Conservation (phyloP, 441 rosid genomes). For the Aleurites moluccanus region DNA sequence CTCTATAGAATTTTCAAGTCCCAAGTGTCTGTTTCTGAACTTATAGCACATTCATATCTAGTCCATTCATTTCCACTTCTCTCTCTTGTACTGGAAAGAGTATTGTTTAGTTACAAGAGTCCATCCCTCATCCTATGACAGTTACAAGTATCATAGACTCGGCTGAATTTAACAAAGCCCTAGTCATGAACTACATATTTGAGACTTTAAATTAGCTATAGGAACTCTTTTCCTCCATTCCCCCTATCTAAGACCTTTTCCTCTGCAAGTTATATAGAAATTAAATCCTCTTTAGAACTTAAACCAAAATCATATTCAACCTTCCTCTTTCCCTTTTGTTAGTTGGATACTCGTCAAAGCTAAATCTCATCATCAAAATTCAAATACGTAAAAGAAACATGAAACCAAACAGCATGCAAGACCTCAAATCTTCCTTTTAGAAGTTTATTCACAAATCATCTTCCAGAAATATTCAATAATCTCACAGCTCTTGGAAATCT, state of each 20-base stretch:
- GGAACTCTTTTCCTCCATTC: neutral
- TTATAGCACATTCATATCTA: neutral
- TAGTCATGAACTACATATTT: neutral
- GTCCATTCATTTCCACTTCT: neutral
- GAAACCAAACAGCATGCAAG: conserved; percentile 4
- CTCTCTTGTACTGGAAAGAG: neutral
- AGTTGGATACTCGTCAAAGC: neutral
- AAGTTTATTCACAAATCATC: neutral
- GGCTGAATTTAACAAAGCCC: neutral
- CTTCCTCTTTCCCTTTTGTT: neutral
- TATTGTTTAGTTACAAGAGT: neutral
- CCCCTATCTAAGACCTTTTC: neutral
- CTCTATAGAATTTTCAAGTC: neutral
- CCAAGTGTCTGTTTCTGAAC: neutral
- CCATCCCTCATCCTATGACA: neutral
- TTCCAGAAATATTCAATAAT: neutral
- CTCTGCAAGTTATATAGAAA: neutral
- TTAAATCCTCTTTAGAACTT: neutral
- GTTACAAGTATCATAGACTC: neutral
- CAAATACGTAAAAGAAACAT: neutral
- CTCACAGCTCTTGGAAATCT: neutral
- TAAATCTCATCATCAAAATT: neutral
- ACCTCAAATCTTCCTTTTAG: neutral
- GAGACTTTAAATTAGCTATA: conserved; percentile 2
- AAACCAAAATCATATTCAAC: neutral